phyloP scores from a whole-genome alignment of 768 basidiomycete genomes.

The Mycena venus region DNA sequence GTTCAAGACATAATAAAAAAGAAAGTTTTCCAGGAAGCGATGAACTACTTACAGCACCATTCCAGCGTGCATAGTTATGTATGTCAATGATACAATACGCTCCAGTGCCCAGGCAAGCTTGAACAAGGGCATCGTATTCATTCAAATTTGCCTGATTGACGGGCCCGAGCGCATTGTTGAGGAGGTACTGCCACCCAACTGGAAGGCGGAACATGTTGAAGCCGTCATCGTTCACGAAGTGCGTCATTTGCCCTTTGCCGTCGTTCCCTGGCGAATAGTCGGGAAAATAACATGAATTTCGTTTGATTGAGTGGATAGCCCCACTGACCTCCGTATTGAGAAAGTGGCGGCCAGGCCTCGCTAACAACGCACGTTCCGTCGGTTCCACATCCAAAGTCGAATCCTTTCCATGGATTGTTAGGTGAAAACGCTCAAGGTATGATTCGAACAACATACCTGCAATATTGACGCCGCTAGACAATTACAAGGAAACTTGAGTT shows the following conservation, averaged over 20 bases:
- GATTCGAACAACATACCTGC: conserved; percentile 32
- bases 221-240: conserved; percentile 67
- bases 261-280: conserved; percentile 46
- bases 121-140: conserved; percentile 65
- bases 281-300: not conserved
- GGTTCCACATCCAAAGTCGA: conserved; percentile 64
- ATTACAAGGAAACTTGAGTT: not conserved
- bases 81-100: conserved; percentile 69
- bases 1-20: no score
- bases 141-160: conserved; percentile 59
- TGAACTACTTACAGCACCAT: conserved; percentile 51
- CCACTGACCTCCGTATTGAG: conserved; percentile 54
- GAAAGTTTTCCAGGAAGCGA: no score
- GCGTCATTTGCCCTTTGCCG: conserved; percentile 69
- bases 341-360: conserved; percentile 58
- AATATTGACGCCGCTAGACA: conserved; percentile 59
- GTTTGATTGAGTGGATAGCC: not conserved
- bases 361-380: conserved; percentile 57
- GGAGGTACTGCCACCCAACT: conserved; percentile 71
- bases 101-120: conserved; percentile 62
- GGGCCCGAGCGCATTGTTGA: conserved; percentile 51
- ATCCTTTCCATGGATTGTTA: conserved; percentile 43
- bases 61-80: conserved; percentile 73
- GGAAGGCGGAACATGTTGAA: conserved; percentile 75
- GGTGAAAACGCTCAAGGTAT: not conserved